Evolutionary conservation across 306 rosid genomes (phyloP), one percentile per base, ranked within the genome.

Genomic region (Luffa acutangula): DNA sequence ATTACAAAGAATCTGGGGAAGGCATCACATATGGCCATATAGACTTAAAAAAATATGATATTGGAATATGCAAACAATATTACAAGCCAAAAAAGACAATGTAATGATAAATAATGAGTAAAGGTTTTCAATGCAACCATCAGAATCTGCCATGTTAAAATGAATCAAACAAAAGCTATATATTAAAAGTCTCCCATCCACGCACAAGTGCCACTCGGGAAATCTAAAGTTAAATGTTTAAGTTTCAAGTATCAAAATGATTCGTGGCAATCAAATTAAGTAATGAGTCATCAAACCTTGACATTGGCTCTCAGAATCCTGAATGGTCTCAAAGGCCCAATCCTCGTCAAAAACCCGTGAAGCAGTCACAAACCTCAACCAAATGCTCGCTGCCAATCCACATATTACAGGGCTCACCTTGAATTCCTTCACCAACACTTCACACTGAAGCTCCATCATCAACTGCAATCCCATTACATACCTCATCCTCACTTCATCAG

Each of bases 391-490:
- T 62, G 90, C 86, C 84, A 91, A 82, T 15, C 97, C 97, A 84
- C 98, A 94, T 39, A 94, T 85, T 78, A 91, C 42, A 53, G 97
- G 98, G 51, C 80, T 90, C 51, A 86, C 97, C 80, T 90, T 88
- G 82, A 91, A 92, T 81, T 91, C 92, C 76, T 88, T 86, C 53
- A 89, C 93, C 86, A 94, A 60, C 18, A 86, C 92, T 82, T 92
- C 96, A 6, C 97, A 92, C 25, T 92, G 98, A 84, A 88, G 84
- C 86, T 92, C 86, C 74, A 94, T 77, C 92, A 94, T 91, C 75
- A 91, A 43, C 86, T 92, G 96, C 86, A 92, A 63, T 25, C 97
- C 94, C 87, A 89, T 75, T 37, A 92, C 88, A 62, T 94, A 94
- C 79, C 93, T 85, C 45, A 88, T 71, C 86, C 96, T 89, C 54